Evolutionary conservation across 2,329 filamentous ascomycete genomes (phyloP).

Genomic region (Pseudogymnoascus sp.): DNA sequence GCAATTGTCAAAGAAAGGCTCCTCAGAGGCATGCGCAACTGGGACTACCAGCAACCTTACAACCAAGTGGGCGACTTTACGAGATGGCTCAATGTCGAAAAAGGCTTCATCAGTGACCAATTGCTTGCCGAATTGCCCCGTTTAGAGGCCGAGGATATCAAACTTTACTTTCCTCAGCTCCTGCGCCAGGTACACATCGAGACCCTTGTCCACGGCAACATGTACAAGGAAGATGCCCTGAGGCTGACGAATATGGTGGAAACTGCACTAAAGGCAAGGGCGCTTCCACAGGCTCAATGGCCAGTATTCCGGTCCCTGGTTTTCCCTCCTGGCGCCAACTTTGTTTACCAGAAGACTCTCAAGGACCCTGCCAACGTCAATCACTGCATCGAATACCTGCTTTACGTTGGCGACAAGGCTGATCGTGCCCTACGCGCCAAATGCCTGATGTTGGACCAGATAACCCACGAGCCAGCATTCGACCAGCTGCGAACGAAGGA

Average conservation of each 20-base stretch:
- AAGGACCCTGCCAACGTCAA: slow-evolving; percentile 86
- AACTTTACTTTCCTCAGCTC: slow-evolving; percentile 69
- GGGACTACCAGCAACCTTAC: slow-evolving; percentile 81
- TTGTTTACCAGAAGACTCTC: slow-evolving; percentile 69
- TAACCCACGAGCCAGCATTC: slow-evolving; percentile 88
- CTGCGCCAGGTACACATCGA: slow-evolving; percentile 82
- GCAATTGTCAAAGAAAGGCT: slow-evolving; percentile 83
- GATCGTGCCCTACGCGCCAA: slow-evolving; percentile 67
- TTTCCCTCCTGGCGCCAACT: slow-evolving; percentile 73
- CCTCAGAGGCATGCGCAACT: slow-evolving; percentile 70
- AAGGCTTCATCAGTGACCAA: slow-evolving; percentile 71
- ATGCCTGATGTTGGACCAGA: slow-evolving; percentile 74
- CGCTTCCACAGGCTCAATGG: slow-evolving; percentile 71
- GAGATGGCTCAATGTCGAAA: slow-evolving; percentile 69
- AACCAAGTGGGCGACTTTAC: slow-evolving; percentile 79
- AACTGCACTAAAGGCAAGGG: slow-evolving; percentile 62
- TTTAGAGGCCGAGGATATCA: slow-evolving; percentile 66
- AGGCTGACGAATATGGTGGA: slow-evolving; percentile 78
- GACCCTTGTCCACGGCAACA: slow-evolving; percentile 79
- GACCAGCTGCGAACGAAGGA: slow-evolving; percentile 94
- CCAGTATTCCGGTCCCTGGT: slow-evolving; percentile 68
- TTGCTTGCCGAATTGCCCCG: slow-evolving; percentile 66
- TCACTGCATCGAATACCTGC: slow-evolving; percentile 71
- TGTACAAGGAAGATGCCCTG: slow-evolving; percentile 88
- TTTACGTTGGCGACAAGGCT: slow-evolving; percentile 60